These are phyloP conservation scores for Senecio squalidus DNA, from an alignment of 140 eudicot species.

Conservation along the genomic window DNA sequence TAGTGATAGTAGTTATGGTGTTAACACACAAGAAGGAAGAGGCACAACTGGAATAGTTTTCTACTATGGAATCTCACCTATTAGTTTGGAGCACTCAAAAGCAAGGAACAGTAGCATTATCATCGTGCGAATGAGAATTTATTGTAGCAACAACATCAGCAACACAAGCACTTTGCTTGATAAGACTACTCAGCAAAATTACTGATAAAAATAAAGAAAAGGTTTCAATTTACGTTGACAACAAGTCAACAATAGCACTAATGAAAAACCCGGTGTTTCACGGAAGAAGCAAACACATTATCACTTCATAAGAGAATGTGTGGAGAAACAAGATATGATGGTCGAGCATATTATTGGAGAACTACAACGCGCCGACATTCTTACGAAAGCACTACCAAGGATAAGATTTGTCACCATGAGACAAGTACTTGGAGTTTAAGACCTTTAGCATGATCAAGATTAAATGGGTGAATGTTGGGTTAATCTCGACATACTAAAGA, in stretches of 20 bases:
- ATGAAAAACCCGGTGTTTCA: background rate
- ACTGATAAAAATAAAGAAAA: background rate
- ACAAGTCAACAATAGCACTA: background rate
- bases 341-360: background rate
- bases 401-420: background rate
- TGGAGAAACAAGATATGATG: background rate
- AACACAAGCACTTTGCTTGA: background rate
- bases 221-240: background rate
- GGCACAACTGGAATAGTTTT: background rate
- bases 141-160: background rate
- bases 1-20: background rate
- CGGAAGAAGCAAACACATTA: background rate
- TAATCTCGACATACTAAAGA: background rate
- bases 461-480: background rate
- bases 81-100: background rate
- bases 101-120: background rate
- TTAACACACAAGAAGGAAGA: background rate
- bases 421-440: background rate
- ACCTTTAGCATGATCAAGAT: background rate
- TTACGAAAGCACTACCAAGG: background rate
- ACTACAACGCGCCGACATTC: background rate
- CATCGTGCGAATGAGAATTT: background rate
- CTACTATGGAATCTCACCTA: background rate
- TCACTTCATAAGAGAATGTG: background rate
- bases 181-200: background rate